Evolutionary conservation across 2,329 filamentous ascomycete genomes (phyloP).

Genomic region (Massarina eburnea): DNA sequence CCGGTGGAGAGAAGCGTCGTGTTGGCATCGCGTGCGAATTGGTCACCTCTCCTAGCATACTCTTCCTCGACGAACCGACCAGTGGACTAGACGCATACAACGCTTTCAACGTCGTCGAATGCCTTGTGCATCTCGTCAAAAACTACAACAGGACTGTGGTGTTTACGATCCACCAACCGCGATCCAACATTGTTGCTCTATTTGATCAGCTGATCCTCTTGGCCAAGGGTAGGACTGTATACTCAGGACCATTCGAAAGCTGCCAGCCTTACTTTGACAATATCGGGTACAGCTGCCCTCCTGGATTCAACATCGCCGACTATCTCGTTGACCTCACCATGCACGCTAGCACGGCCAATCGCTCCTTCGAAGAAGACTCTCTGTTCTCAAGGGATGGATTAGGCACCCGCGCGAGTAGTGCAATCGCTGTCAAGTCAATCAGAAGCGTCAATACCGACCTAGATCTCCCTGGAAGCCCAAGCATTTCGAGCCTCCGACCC

Average conservation of each 20-base stretch:
- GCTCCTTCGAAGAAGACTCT: conserved; percentile 58
- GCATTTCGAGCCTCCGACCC: conserved; percentile 65
- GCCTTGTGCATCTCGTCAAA: conserved; percentile 89
- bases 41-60: conserved; percentile 93
- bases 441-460: conserved; percentile 77
- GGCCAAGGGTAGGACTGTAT: conserved; percentile 86
- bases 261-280: conserved; percentile 93
- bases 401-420: conserved; percentile 80
- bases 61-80: conserved; percentile 96
- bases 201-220: conserved; percentile 94
- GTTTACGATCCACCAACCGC: conserved; percentile 96
- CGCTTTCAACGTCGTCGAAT: conserved; percentile 97
- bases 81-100: conserved; percentile 96
- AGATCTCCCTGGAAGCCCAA: conserved; percentile 57
- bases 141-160: conserved; percentile 96
- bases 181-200: conserved; percentile 96
- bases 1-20: conserved; percentile 92
- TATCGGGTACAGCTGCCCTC: conserved; percentile 88
- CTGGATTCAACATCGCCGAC: conserved; percentile 98
- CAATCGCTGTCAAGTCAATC: conserved; percentile 85
- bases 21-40: conserved; percentile 97
- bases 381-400: conserved; percentile 63
- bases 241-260: conserved; percentile 83
- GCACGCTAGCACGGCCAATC: conserved; percentile 72
- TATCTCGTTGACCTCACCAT: conserved; percentile 97